Evolutionary conservation across 2,329 filamentous ascomycete species (phyloP).

Genomic region (Microdochium paspali): DNA sequence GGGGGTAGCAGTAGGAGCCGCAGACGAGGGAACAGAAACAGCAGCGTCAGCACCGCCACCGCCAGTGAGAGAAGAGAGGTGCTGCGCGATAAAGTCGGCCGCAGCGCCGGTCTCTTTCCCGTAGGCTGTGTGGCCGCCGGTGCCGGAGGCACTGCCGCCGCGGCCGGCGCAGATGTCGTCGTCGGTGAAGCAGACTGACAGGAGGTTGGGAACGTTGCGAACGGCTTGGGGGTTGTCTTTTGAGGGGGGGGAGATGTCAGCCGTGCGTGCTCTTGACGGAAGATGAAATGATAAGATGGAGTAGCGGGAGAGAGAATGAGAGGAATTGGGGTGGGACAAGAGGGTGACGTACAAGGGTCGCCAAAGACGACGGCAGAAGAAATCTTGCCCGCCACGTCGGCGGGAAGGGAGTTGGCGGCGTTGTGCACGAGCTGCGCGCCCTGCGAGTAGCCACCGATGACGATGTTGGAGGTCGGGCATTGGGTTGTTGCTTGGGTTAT

Average conservation of each 20-base stretch:
- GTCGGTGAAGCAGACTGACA: not conserved
- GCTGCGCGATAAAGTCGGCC: not conserved
- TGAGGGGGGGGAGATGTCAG: not conserved
- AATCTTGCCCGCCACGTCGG: not conserved
- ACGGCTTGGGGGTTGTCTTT: not conserved
- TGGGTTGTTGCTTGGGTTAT: not conserved
- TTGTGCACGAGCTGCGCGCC: not conserved
- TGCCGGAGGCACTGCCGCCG: not conserved
- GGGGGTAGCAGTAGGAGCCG: not conserved
- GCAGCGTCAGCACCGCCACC: too few species aligned
- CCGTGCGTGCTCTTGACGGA: not conserved
- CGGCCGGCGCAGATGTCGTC: not conserved
- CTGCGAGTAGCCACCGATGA: conserved; percentile 1
- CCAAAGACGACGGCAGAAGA: not conserved
- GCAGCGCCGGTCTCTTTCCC: not conserved
- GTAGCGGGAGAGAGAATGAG: not conserved
- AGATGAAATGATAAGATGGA: not conserved
- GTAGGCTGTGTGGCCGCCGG: not conserved
- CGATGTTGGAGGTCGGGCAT: not conserved
- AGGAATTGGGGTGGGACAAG: not conserved
- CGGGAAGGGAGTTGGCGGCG: not conserved
- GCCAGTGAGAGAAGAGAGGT: not conserved
- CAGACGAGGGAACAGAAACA: too few species aligned
- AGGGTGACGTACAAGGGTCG: not conserved
- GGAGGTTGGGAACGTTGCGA: not conserved